These are phyloP conservation scores for Metschnikowia noctiluminum DNA, from an alignment of 805 yeast genomes.

Conservation along the genomic window DNA sequence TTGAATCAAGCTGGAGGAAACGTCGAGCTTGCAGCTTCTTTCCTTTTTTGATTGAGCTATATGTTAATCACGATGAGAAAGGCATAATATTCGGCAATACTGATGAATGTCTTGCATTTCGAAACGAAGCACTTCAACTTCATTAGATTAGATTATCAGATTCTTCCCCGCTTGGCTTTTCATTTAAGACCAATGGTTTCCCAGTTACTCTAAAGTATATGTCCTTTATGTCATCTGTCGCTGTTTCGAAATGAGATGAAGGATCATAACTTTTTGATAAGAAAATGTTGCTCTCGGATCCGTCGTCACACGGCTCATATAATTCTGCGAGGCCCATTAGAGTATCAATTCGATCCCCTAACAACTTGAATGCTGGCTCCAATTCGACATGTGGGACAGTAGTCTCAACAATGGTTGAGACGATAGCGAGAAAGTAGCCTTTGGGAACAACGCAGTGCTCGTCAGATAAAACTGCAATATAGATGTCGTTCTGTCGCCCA, in stretches of 20 bases:
- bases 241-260: constrained; percentile 89
- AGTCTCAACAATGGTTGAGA: constrained; percentile 92
- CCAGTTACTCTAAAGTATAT: constrained; percentile 90
- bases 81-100: too few relatives aligned
- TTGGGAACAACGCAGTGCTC: constrained; percentile 87
- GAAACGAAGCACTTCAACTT: background rate
- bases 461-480: constrained; percentile 84
- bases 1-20: constrained; percentile 68
- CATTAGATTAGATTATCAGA: constrained; percentile 6
- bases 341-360: constrained; percentile 77
- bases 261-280: constrained; percentile 91
- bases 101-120: too few relatives aligned
- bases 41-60: constrained; percentile 47
- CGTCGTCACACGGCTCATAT: constrained; percentile 84
- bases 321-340: constrained; percentile 93
- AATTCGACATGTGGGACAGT: constrained; percentile 88
- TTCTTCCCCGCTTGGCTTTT: constrained; percentile 56
- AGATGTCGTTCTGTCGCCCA: constrained; percentile 88
- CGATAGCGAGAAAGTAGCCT: constrained; percentile 88
- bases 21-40: constrained; percentile 81
- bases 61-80: too few relatives aligned
- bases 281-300: constrained; percentile 71
- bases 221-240: constrained; percentile 96
- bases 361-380: constrained; percentile 87
- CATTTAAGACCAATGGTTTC: constrained; percentile 81